Conservation (phyloP, 768 basidiomycete species). For the Cystobasidium onofrii region DNA sequence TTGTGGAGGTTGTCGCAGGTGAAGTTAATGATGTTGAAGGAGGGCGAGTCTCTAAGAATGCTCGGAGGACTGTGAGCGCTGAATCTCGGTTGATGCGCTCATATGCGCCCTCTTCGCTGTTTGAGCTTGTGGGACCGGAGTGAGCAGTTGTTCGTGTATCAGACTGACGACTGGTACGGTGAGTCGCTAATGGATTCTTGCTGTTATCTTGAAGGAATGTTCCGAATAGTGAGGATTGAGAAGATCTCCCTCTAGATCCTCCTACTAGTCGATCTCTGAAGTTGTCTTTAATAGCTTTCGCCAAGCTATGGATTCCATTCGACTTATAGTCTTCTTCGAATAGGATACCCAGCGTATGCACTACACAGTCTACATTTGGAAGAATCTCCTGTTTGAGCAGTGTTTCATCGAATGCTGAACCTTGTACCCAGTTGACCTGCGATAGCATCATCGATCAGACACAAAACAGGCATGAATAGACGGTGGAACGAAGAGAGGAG, state of each 20-base stretch:
- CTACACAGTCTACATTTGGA: constrained; percentile 62
- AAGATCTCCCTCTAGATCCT: constrained; percentile 33
- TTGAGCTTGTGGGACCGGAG: constrained; percentile 46
- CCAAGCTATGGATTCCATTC: constrained; percentile 53
- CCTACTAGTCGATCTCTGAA: constrained; percentile 46
- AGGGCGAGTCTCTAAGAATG: constrained; percentile 35
- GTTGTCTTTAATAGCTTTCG: constrained; percentile 54
- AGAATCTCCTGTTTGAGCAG: constrained; percentile 61
- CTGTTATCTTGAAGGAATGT: background rate
- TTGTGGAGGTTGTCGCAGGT: constrained; percentile 51
- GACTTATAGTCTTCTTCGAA: constrained; percentile 78
- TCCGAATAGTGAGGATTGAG: background rate
- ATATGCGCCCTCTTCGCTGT: constrained; percentile 53
- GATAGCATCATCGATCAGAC: background rate
- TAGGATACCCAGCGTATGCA: constrained; percentile 87
- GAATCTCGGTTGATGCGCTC: constrained; percentile 79
- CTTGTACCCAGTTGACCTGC: constrained; percentile 80
- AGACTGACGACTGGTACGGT: background rate
- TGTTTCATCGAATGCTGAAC: constrained; percentile 68
- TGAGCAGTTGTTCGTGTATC: background rate
- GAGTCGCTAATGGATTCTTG: background rate
- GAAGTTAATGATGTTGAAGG: constrained; percentile 52
- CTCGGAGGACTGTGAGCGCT: constrained; percentile 52
- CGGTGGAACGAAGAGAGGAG: constrained; percentile 26
- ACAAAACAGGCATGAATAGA: background rate